Evolutionary conservation across 2,329 filamentous ascomycete genomes (phyloP).

Genomic region (Colletotrichum theobromicola): DNA sequence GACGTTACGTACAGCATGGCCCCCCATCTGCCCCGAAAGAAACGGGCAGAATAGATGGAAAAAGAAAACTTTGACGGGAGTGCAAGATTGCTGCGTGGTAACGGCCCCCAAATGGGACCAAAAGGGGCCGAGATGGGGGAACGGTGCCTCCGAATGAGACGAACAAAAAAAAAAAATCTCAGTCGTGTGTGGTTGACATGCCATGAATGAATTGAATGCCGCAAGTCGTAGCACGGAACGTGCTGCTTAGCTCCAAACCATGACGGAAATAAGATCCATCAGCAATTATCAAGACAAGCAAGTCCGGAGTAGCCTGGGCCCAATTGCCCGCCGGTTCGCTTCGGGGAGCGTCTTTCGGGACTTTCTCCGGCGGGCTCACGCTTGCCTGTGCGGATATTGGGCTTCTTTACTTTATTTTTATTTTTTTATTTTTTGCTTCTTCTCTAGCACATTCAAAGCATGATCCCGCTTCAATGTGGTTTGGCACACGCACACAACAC

Average conservation of each 20-base stretch:
- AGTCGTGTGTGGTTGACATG: background rate
- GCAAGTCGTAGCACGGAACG: background rate
- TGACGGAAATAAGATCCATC: background rate
- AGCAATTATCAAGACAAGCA: background rate
- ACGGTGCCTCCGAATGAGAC: background rate
- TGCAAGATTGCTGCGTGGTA: background rate
- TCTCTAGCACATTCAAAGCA: background rate
- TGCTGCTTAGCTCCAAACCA: background rate
- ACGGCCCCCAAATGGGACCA: background rate
- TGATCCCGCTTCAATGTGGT: background rate
- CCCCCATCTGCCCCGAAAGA: background rate
- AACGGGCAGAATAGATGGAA: background rate
- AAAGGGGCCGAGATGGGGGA: background rate
- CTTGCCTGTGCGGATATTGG: background rate
- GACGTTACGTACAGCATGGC: conserved; percentile 2
- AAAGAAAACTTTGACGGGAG: background rate
- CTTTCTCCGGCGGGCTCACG: background rate
- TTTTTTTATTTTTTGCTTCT: background rate
- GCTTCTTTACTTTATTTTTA: background rate
- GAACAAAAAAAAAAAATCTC: background rate
- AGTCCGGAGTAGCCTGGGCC: background rate
- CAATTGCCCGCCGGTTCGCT: background rate
- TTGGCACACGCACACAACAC: background rate
- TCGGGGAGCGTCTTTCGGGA: background rate
- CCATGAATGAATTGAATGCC: background rate